phyloP scores from a whole-genome alignment of 2,329 filamentous ascomycete species.

The Drechslerella coelobrocha region DNA sequence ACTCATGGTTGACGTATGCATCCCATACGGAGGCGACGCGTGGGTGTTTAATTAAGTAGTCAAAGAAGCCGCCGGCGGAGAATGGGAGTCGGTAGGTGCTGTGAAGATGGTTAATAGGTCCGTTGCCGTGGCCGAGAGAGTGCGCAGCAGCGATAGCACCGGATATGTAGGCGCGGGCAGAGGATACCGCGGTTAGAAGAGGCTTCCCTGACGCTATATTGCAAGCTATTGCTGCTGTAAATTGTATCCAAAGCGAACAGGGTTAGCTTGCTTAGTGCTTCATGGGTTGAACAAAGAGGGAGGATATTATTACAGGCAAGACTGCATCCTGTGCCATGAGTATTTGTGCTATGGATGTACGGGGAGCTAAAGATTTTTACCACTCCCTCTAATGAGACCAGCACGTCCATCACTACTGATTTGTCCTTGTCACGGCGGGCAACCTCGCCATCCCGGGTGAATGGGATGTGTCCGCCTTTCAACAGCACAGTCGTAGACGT shows the following conservation, averaged over 20 bases:
- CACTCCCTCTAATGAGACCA: constrained; percentile 68
- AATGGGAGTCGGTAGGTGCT: constrained; percentile 68
- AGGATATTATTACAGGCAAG: constrained; percentile 72
- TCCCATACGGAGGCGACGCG: constrained; percentile 79
- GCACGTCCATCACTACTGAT: constrained; percentile 75
- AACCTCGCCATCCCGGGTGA: constrained; percentile 69
- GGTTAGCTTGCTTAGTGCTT: neutral
- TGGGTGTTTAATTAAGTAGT: constrained; percentile 77
- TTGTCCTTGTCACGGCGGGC: constrained; percentile 68
- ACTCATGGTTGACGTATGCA: constrained; percentile 78
- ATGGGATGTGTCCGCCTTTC: constrained; percentile 89
- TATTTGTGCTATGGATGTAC: constrained; percentile 77
- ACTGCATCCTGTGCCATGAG: constrained; percentile 93
- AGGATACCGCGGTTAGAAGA: constrained; percentile 63
- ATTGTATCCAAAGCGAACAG: constrained; percentile 3
- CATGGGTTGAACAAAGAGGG: neutral
- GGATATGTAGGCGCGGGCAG: constrained; percentile 68
- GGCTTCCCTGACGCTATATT: constrained; percentile 65
- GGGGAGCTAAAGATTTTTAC: constrained; percentile 70
- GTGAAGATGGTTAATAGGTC: constrained; percentile 73
- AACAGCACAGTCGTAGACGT: constrained; percentile 82
- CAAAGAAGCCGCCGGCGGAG: constrained; percentile 75
- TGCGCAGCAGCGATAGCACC: constrained; percentile 67
- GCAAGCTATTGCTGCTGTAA: constrained; percentile 67
- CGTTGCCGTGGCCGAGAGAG: constrained; percentile 66